Evolutionary conservation across 1,284 basidiomycete genomes (phyloP).

Genomic region (Naganishia sp.): DNA sequence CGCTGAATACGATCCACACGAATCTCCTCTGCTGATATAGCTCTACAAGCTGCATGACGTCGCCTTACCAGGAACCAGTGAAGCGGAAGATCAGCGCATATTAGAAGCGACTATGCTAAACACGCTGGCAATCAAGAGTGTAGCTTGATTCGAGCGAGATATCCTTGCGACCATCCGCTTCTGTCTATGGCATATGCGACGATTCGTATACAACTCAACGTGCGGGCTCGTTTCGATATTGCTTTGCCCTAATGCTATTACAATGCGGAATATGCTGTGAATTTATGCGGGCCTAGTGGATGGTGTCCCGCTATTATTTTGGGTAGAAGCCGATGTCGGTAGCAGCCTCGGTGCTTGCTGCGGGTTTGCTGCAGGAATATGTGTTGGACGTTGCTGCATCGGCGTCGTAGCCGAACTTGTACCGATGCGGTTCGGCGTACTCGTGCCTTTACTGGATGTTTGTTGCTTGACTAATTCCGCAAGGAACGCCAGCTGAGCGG

Average conservation of each 20-base stretch:
- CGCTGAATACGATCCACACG: background rate
- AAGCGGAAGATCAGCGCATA: conserved; percentile 54
- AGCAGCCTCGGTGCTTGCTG: background rate
- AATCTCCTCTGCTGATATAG: conserved; percentile 52
- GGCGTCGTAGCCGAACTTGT: background rate
- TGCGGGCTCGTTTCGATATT: too few relatives aligned
- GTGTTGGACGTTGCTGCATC: background rate
- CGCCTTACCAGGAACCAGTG: conserved; percentile 42
- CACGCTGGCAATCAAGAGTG: conserved; percentile 77
- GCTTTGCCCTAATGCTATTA: too few relatives aligned
- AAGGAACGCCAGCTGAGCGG: conserved; percentile 21
- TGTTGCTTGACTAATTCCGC: conserved; percentile 23
- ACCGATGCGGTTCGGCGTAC: conserved; percentile 15
- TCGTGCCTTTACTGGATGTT: conserved; percentile 5
- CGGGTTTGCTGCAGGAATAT: too few relatives aligned
- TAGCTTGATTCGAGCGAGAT: conserved; percentile 48
- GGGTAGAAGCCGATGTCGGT: background rate
- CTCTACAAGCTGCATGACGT: conserved; percentile 70
- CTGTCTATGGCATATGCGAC: background rate
- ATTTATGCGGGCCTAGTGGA: background rate
- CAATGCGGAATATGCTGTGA: too few relatives aligned
- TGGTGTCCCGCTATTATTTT: conserved; percentile 1
- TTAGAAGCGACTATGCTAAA: conserved; percentile 71
- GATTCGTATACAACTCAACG: too few relatives aligned
- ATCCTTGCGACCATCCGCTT: too few relatives aligned